These are phyloP conservation scores for Remersonia thermophila DNA, from an alignment of 2,329 filamentous ascomycete genomes.

Conservation along the genomic window DNA sequence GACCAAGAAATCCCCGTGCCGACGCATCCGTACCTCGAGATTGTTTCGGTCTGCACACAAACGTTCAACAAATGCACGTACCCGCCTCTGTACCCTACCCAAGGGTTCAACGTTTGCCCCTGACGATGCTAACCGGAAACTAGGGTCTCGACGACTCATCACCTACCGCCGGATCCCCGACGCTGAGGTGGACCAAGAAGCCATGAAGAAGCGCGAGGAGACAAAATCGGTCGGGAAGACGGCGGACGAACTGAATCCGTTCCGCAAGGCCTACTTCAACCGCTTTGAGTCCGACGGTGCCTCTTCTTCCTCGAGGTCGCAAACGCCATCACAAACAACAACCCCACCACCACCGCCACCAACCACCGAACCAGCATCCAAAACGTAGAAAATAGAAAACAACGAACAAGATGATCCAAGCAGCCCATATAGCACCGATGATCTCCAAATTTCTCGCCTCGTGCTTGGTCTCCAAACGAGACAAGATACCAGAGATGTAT, in stretches of 20 bases:
- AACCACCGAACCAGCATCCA: no score
- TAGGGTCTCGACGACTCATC: slow-evolving; percentile 78
- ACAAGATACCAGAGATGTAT: no score
- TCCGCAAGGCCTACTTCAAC: slow-evolving; percentile 46
- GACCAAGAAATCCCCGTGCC: slow-evolving; percentile 67
- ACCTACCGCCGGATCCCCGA: slow-evolving; percentile 67
- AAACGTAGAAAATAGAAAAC: no score
- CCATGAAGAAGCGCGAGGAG: slow-evolving; percentile 25
- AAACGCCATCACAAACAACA: no score
- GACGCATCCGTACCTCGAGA: slow-evolving; percentile 59
- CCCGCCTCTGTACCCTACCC: no score
- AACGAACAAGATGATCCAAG: no score
- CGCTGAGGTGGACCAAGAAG: slow-evolving; percentile 35
- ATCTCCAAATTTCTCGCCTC: no score
- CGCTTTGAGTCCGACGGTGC: slow-evolving; percentile 32
- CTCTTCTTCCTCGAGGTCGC: background rate
- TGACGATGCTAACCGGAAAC: slow-evolving; percentile 7
- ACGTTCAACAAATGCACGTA: slow-evolving; percentile 71
- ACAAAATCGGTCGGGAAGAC: slow-evolving; percentile 31
- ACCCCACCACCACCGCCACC: no score
- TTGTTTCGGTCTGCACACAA: slow-evolving; percentile 70
- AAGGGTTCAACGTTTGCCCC: background rate
- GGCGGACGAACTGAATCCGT: slow-evolving; percentile 48
- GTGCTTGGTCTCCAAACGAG: no score
- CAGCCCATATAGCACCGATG: no score